Evolutionary conservation across 2,329 filamentous ascomycete genomes (phyloP).

Genomic region (Fusarium staphyleae): DNA sequence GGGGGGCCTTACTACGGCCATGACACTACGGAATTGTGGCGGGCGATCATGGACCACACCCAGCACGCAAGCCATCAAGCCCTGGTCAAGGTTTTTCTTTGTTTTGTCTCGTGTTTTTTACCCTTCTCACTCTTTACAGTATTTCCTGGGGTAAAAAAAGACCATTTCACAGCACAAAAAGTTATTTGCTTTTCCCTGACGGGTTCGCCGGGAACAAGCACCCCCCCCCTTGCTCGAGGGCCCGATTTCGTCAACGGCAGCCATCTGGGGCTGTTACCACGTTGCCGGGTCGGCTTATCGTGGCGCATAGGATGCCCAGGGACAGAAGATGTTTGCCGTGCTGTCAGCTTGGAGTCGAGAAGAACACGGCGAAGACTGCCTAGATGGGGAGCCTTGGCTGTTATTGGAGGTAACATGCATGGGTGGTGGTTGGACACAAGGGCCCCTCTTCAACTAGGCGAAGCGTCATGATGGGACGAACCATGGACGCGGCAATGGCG

Average conservation of each 20-base stretch:
- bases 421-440: too few species aligned
- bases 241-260: constrained; percentile 34
- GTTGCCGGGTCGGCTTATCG: constrained; percentile 23
- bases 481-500: too few species aligned
- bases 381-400: too few species aligned
- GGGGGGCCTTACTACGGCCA: constrained; percentile 20
- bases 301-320: too few species aligned
- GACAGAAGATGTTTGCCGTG: too few species aligned
- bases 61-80: constrained; percentile 24
- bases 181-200: constrained; percentile 29
- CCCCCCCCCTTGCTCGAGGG: constrained; percentile 12
- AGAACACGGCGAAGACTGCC: too few species aligned
- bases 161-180: not conserved
- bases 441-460: too few species aligned
- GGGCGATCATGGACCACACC: constrained; percentile 27
- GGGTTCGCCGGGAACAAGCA: not conserved
- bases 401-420: too few species aligned
- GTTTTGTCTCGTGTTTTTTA: too few species aligned
- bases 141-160: constrained; percentile 37
- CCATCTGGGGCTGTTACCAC: constrained; percentile 28
- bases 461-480: too few species aligned
- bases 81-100: constrained; percentile 16
- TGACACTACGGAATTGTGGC: constrained; percentile 37
- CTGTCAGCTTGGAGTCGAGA: too few species aligned
- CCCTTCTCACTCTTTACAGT: constrained; percentile 9